These are phyloP conservation scores for Pouteria campechiana DNA, from an alignment of 179 eudicot species.

Conservation along the genomic window DNA sequence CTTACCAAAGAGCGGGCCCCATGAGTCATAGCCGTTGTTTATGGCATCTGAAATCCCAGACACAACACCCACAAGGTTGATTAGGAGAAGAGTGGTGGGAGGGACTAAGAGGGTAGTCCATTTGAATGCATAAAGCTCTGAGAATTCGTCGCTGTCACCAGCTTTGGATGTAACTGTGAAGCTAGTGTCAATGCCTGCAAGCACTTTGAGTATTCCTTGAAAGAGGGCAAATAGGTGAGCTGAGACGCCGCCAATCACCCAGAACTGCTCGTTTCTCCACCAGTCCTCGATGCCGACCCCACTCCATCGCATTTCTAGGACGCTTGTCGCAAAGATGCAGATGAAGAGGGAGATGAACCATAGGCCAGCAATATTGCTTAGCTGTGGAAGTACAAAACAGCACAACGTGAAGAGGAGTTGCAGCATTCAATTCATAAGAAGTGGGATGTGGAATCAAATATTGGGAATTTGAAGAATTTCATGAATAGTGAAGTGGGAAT, in stretches of 20 bases:
- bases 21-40: conserved; percentile 80
- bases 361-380: conserved; percentile 86
- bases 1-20: conserved; percentile 90
- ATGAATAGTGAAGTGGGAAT: too few species aligned
- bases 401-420: neutral
- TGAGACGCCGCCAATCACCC: conserved; percentile 95
- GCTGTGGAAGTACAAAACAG: conserved; percentile 35
- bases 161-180: conserved; percentile 94
- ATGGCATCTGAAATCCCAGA: conserved; percentile 88
- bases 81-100: conserved; percentile 62
- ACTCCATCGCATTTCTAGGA: conserved; percentile 91
- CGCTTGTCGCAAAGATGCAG: conserved; percentile 70
- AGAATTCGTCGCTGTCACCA: conserved; percentile 83
- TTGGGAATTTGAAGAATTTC: neutral
- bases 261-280: conserved; percentile 99
- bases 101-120: conserved; percentile 85
- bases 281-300: conserved; percentile 73
- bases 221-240: conserved; percentile 81
- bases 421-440: neutral
- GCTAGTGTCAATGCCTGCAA: conserved; percentile 89
- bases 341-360: conserved; percentile 74
- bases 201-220: conserved; percentile 88
- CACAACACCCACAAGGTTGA: conserved; percentile 64
- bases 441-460: neutral
- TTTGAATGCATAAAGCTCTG: conserved; percentile 82